These are phyloP conservation scores for Dunaliella primolecta DNA, from an alignment of 139 green algal genomes.

Conservation along the genomic window DNA sequence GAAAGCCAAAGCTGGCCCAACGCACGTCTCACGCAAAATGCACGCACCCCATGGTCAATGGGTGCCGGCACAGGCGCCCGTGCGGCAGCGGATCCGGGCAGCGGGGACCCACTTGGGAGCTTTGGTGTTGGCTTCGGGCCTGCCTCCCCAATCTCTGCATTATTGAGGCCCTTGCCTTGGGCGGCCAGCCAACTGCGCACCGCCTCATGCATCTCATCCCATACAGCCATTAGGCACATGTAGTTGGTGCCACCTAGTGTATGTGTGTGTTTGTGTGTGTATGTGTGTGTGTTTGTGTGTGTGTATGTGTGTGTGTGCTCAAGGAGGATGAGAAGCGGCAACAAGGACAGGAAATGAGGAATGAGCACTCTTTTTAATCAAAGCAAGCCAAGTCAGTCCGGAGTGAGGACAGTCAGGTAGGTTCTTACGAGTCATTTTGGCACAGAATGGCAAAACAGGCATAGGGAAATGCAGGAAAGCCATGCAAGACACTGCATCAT, in stretches of 20 bases:
- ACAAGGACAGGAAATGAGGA: no score
- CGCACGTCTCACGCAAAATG: no score
- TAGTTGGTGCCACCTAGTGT: not conserved
- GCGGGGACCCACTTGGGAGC: not conserved
- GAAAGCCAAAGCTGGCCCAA: no score
- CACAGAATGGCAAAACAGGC: no score
- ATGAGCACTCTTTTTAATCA: no score
- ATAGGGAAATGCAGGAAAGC: no score
- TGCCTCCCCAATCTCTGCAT: not conserved
- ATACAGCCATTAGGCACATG: not conserved
- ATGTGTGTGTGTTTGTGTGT: not conserved
- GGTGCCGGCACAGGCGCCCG: not conserved
- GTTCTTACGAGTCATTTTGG: no score
- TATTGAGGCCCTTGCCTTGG: not conserved
- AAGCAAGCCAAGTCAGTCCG: no score
- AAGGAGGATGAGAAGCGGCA: no score
- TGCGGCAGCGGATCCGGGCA: not conserved
- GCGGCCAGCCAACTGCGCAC: not conserved
- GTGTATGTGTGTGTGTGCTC: not conserved
- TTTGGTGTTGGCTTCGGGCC: not conserved
- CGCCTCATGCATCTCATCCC: not conserved
- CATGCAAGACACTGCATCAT: no score
- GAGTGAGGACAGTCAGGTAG: no score
- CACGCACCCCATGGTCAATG: not conserved
- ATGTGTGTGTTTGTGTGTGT: not conserved